Base-by-base conservation (phyloP, 192 early-diverging fungal genomes). In the Lobosporangium transversale region DNA sequence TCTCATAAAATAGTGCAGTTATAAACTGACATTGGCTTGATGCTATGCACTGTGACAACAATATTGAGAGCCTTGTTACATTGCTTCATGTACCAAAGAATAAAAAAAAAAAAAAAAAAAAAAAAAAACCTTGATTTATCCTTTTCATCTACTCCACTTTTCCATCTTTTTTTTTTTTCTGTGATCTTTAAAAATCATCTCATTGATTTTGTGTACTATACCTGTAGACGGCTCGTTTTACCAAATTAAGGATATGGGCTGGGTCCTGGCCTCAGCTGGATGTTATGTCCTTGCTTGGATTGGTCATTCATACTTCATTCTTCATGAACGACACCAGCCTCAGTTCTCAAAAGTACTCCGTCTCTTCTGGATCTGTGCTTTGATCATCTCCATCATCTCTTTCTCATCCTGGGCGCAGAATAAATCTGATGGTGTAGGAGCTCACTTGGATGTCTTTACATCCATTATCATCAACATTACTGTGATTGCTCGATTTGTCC, bases 231-330 rank as follows among this genome's bases (percentile, higher is more conserved):
- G 43, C 18, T 11, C 55, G 6, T 23, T 24, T 2, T 14, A 35
- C 7, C 31, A 5, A 33, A 43, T 3, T 31, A 27, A 42, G 14
- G 53, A 40, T 6, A 30, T 67, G 21, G 20, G 48, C 53, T 55
- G 57, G 58, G 48, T 32, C 24, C 36, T 76, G 45, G 42, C 45
- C 21, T 76, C 73, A 2, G 49, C 64, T 14, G 40, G 27, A 6
- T 76, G 73, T 21, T 43, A 52, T n/a, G 54, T 51, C 54, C 6
- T 67, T 11, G 73, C 73, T 7, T 76, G 73, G 73, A 15, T 40
- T 24, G 29, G 36, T 15, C 65, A 76, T 14, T 49, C 53, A 15
- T 61, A 42, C 31, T 42, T 67, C 14, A 53, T 53, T 14, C 53
- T 76, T 18, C 42, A 57, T 43, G 64, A 65, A 30, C 73, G 73